Percentiles rank a stretch among this genome's conserved stretches.
These are phyloP conservation scores for Leptographium galeiforme DNA, from an alignment of 2,329 filamentous ascomycete genomes.

Conservation along the genomic window DNA sequence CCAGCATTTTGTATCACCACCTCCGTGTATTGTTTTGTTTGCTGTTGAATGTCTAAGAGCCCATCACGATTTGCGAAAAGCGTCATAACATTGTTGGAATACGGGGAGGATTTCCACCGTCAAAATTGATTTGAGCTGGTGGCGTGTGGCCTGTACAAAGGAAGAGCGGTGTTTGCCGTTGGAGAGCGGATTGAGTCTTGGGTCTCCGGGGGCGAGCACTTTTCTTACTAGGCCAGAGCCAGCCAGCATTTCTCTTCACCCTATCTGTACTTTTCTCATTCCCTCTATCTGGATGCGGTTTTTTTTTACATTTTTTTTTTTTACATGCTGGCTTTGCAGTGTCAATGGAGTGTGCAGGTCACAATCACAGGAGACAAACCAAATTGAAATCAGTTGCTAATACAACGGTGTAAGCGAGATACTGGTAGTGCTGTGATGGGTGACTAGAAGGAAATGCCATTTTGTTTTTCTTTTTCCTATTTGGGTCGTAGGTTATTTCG, in stretches of 20 bases:
- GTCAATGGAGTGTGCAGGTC: constrained; percentile 8
- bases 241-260: not conserved
- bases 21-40: not conserved
- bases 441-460: too few relatives aligned
- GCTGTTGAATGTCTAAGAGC: not conserved
- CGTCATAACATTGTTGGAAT: not conserved
- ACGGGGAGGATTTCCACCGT: not conserved
- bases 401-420: too few relatives aligned
- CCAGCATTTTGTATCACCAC: not conserved
- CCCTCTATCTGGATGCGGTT: constrained; percentile 1
- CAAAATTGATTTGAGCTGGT: not conserved
- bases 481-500: too few relatives aligned
- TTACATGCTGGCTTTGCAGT: not conserved
- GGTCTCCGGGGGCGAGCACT: not conserved
- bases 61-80: constrained; percentile 1
- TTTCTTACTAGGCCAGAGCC: not conserved
- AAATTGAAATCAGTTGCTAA: constrained; percentile 1
- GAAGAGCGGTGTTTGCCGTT: not conserved
- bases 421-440: too few relatives aligned
- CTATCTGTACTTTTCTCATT: not conserved
- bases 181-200: not conserved
- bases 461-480: too few relatives aligned
- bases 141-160: not conserved
- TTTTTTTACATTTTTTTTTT: not conserved
- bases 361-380: constrained; percentile 6